Evolutionary conservation across 1,139 yeast genomes (phyloP).

Genomic region (Yamadazyma atmosphaerica): DNA sequence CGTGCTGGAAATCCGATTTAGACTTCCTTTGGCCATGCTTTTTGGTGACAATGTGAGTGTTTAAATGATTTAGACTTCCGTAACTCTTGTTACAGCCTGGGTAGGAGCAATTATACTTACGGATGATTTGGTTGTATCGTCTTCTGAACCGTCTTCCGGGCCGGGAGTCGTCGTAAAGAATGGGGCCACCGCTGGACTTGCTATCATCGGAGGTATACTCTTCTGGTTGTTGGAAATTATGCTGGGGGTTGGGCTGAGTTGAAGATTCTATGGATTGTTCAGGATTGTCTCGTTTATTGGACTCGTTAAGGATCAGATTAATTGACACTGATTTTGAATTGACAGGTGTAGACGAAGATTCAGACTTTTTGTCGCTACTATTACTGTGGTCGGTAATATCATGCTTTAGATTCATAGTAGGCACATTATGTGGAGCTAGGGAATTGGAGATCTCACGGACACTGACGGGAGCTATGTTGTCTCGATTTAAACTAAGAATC

Average conservation of each 20-base stretch:
- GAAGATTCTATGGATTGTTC: too few relatives aligned
- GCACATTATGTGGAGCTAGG: not conserved
- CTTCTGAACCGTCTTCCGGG: conserved; percentile 57
- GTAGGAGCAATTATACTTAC: conserved; percentile 62
- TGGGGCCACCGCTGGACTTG: conserved; percentile 9
- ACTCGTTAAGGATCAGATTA: conserved; percentile 8
- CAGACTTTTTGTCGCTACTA: conserved; percentile 1
- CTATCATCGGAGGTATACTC: conserved; percentile 1
- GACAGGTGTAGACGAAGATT: too few relatives aligned
- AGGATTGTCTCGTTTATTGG: not conserved
- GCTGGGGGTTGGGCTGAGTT: not conserved
- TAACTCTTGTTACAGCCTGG: conserved; percentile 68
- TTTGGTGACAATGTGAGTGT: conserved; percentile 73
- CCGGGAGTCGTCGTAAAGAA: conserved; percentile 19
- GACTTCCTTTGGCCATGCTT: conserved; percentile 69
- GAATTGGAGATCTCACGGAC: not conserved
- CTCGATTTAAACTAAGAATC: too few relatives aligned
- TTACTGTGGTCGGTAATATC: not conserved
- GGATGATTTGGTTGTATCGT: conserved; percentile 66
- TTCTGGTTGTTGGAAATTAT: too few relatives aligned
- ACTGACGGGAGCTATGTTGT: too few relatives aligned
- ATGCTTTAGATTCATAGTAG: conserved; percentile 3
- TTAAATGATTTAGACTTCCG: conserved; percentile 75
- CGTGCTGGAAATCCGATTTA: conserved; percentile 60
- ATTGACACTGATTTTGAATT: too few relatives aligned